Conservation (phyloP, 2,329 filamentous ascomycete genomes). For the Alternaria brassicicola region DNA sequence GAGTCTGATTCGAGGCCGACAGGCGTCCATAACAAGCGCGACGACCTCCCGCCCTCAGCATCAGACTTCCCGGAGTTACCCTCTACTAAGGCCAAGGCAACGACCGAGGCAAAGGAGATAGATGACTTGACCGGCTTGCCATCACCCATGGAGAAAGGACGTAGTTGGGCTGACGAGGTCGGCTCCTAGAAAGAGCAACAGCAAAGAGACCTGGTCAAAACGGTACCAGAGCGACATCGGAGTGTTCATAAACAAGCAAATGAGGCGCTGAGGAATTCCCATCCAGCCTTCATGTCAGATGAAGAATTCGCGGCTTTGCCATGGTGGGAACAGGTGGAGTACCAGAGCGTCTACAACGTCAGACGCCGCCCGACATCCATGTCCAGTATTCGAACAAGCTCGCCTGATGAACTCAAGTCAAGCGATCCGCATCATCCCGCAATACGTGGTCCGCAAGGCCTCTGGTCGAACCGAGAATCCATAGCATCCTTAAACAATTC, state of each 20-base stretch:
- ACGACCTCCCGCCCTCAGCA: conserved; percentile 42
- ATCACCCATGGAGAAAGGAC: conserved; percentile 38
- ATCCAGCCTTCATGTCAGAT: conserved; percentile 2
- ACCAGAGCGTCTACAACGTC: neutral
- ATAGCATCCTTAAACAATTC: neutral
- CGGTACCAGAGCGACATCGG: neutral
- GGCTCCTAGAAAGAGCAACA: conserved; percentile 30
- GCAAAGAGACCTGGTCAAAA: neutral
- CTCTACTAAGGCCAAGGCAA: conserved; percentile 25
- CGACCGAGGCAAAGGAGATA: conserved; percentile 26
- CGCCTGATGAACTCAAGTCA: neutral
- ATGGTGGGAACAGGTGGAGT: conserved; percentile 4
- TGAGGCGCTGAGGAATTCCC: neutral
- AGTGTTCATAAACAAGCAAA: neutral
- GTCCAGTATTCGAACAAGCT: neutral
- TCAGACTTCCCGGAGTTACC: conserved; percentile 57
- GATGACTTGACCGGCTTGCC: conserved; percentile 41
- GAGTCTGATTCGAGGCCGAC: conserved; percentile 7
- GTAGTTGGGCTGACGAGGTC: conserved; percentile 56
- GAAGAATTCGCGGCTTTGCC: conserved; percentile 7
- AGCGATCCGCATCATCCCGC: neutral
- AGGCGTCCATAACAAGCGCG: conserved; percentile 16
- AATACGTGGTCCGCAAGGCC: neutral
- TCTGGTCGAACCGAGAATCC: neutral
- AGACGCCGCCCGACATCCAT: neutral